Percentiles rank a stretch among this genome's conserved stretches.
phyloP scores from a whole-genome alignment of 2,329 filamentous ascomycete genomes.

The Xylaria hypoxylon region DNA sequence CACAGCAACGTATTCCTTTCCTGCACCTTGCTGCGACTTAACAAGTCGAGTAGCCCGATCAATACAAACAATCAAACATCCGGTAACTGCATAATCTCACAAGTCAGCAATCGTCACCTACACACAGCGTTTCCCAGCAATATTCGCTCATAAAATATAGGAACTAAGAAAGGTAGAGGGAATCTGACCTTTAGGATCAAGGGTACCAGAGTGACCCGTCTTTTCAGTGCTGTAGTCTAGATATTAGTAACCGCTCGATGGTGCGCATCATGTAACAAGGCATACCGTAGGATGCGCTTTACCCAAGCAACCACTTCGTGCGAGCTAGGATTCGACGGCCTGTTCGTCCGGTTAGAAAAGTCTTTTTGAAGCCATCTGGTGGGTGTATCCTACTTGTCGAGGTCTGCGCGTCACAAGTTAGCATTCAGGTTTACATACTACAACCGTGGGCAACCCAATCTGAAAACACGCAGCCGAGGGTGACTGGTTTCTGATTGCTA shows the following conservation, averaged over 20 bases:
- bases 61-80: constrained; percentile 83
- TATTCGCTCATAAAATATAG: background rate
- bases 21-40: constrained; percentile 98
- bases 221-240: constrained; percentile 78
- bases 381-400: constrained; percentile 36
- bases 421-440: background rate
- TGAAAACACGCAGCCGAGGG: background rate
- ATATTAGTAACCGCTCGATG: constrained; percentile 28
- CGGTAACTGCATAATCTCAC: constrained; percentile 73
- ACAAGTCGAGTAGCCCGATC: constrained; percentile 97
- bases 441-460: background rate
- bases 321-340: constrained; percentile 95
- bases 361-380: background rate
- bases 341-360: constrained; percentile 70
- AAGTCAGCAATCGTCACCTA: constrained; percentile 53
- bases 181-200: constrained; percentile 66
- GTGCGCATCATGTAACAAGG: background rate
- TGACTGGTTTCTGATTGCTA: background rate
- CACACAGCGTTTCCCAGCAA: background rate
- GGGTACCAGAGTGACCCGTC: constrained; percentile 97
- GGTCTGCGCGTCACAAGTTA: constrained; percentile 32
- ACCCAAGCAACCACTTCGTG: constrained; percentile 99
- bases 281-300: constrained; percentile 74
- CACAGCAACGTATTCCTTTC: constrained; percentile 98
- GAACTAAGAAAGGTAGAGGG: background rate